Percentiles rank a stretch among this genome's conserved stretches.
Conservation (phyloP, 2,329 filamentous ascomycete species). For the Beauveria bassiana region DNA sequence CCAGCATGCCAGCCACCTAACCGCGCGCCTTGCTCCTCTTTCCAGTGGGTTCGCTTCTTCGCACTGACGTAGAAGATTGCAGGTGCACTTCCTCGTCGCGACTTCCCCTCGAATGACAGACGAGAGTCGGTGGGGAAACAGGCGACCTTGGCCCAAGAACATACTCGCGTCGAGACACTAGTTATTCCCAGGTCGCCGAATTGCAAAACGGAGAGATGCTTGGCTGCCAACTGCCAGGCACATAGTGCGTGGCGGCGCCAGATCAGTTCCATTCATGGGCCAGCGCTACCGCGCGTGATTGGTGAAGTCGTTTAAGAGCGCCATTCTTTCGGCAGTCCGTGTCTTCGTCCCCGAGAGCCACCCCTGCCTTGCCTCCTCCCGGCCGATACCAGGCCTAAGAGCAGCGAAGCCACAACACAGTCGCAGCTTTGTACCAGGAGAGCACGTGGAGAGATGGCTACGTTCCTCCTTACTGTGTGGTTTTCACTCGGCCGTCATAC, state of each 20-base stretch:
- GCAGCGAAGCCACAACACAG: too few relatives aligned
- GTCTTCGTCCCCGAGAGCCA: too few relatives aligned
- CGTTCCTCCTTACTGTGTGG: neutral
- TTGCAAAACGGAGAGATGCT: neutral
- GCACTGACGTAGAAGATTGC: neutral
- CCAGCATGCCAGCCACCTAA: neutral
- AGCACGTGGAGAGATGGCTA: too few relatives aligned
- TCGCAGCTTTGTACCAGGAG: too few relatives aligned
- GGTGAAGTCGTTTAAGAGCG: neutral
- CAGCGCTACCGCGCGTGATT: neutral
- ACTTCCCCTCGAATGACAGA: neutral
- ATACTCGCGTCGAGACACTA: neutral
- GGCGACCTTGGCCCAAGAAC: neutral
- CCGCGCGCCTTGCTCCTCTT: slow-evolving; percentile 10
- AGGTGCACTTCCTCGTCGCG: neutral
- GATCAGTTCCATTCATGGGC: neutral
- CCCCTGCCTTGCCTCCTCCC: too few relatives aligned
- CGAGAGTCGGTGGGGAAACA: neutral
- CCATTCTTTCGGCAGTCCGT: neutral
- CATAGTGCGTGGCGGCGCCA: neutral
- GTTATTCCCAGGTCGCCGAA: neutral
- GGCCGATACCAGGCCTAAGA: too few relatives aligned
- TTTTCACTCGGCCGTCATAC: neutral
- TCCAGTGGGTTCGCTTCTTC: neutral
- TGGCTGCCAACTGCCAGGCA: neutral